Evolutionary conservation across 2,329 filamentous ascomycete genomes (phyloP), one percentile per base, ranked within the genome.

Genomic region (Sclerotinia sclerotiorum): DNA sequence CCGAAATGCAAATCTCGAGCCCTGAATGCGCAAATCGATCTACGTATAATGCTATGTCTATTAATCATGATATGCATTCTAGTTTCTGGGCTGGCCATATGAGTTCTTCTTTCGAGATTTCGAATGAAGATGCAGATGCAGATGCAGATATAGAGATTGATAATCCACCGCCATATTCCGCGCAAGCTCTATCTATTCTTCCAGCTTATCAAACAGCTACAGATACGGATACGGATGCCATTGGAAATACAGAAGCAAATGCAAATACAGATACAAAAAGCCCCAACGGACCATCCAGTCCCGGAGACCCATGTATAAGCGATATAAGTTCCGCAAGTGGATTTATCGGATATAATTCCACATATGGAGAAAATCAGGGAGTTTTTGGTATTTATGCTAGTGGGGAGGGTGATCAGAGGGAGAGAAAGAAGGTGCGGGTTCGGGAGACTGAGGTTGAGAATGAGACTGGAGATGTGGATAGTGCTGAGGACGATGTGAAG

Each of bases 181-280:
- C 55, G 3, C 19, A 19, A 7, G 11, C 35, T 1, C 1, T n/a
- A 3, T 44, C 35, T 0, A 3, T 39, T 15, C 10, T 39, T 1
- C 3, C 46, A 0, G 13, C 13, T 1, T 8, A 21, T 5, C 13
- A 5, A 10, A 1, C 21, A 6, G 5, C 15, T 6, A 3, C 21
- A 4, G 21, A 24, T 27, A 5, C 6, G 2, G 1, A 1, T 6
- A 8, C 10, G 5, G 5, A 13, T 42, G 13, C 15, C 1, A 17
- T 1, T 42, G 13, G 13, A 42, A 42, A 39, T 39, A 39, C 35
- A 39, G 11, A 6, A 3, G 32, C 32, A 35, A 35, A 35, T 35
- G 6, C 32, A 35, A 7, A 35, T 35, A 35, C 35, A 35, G 35
- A 35, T 35, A 35, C 35, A 6, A 35, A 35, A 35, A 35, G 32